Evolutionary conservation across 768 basidiomycete genomes (phyloP), one percentile per base, ranked within the genome.

Genomic region (Suillus tomentosus): DNA sequence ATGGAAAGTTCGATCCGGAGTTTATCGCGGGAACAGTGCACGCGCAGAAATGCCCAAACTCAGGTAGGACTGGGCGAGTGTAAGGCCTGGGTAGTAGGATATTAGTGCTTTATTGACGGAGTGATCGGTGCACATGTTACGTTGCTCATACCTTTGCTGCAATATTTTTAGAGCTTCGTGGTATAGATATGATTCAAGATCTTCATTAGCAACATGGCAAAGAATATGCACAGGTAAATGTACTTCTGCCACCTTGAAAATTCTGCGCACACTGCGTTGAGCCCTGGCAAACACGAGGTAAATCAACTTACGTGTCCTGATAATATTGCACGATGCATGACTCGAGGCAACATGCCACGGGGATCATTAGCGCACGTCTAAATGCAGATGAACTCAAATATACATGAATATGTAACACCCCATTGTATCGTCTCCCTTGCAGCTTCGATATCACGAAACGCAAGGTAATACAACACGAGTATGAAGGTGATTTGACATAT

Each of bases 21-120:
- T 66, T 78, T 60, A 62, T 78, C 5, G 78, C 72, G 1, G 75
- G 76, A 5, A 67, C 68, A 8, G 62, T 76, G 1, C 77, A 73
- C 1, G 61, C 68, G 47, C 74, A 73, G 59, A 71, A 74, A 24
- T 76, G 71, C 53, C 73, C 70, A 15, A 68, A 74, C 48, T 47
- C 73, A 58, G 75, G 73, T 62, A 63, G 71, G 39, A 71, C 71
- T 22, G 77, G 75, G 48, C 70, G 62, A 75, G 71, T 5, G 70
- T 74, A 34, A 66, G 67, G 51, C 72, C 75, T 1, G 31, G 31
- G 31, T 31, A 7, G 31, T 67, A 24, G 77, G 69, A 14, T 78
- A 75, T 31, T 31, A 3, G 76, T 67, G 71, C 59, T 69, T 78
- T 40, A 37, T 53, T 17, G 17, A 53, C 4, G 15, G 17, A 10